Conservation (phyloP, 1,284 basidiomycete genomes). For the Papiliotrema fonsecae region DNA sequence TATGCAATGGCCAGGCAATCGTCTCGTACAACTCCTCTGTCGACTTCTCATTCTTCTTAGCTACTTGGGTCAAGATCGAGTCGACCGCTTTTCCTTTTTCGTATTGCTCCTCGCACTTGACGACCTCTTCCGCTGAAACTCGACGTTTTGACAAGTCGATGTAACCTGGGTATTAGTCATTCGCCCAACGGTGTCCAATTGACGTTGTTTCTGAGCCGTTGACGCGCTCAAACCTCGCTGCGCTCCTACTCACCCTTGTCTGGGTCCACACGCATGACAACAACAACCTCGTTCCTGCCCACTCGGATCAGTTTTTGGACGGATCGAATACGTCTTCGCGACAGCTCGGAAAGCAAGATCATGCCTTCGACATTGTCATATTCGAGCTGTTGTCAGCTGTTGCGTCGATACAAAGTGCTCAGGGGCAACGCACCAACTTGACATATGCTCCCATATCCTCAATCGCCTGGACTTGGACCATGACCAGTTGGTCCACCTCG, state of each 20-base stretch:
- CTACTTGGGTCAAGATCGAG: constrained; percentile 89
- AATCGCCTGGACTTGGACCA: constrained; percentile 98
- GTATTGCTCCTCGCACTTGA: constrained; percentile 96
- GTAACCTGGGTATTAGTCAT: constrained; percentile 75
- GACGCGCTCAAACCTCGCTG: no score
- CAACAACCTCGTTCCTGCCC: constrained; percentile 96
- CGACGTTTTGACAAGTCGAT: constrained; percentile 99
- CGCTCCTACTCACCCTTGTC: constrained; percentile 76
- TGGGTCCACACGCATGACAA: constrained; percentile 96
- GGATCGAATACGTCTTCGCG: constrained; percentile 90
- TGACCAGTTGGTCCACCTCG: constrained; percentile 87
- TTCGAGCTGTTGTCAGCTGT: constrained; percentile 68
- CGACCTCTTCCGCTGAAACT: constrained; percentile 97
- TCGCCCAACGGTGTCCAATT: no score
- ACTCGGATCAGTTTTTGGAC: constrained; percentile 98
- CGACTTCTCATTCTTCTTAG: constrained; percentile 65
- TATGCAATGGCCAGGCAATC: constrained; percentile 88
- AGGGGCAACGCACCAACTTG: constrained; percentile 67
- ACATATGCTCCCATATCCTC: constrained; percentile 99
- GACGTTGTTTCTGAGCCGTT: no score
- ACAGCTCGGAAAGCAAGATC: constrained; percentile 96
- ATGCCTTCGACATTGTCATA: constrained; percentile 99
- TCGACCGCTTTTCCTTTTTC: constrained; percentile 96
- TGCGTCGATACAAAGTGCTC: background rate
- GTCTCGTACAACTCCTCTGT: constrained; percentile 71